Evolutionary conservation across 306 rosid species (phyloP).

Genomic region (Cicer arietinum): DNA sequence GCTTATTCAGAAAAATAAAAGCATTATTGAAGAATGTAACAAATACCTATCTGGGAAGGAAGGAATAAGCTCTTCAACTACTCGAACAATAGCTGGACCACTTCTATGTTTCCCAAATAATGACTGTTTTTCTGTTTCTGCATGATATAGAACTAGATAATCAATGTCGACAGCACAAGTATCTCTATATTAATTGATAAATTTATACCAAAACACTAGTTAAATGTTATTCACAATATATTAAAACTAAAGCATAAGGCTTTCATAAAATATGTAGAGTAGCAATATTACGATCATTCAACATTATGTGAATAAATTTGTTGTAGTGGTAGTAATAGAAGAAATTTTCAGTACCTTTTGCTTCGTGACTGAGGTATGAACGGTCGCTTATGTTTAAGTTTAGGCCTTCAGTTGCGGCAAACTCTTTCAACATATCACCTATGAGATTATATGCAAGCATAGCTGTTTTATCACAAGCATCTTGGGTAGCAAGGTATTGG

Average conservation of each 20-base stretch:
- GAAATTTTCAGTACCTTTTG: conserved; percentile 57
- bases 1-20: conserved; percentile 26
- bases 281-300: not conserved
- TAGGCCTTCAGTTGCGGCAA: conserved; percentile 56
- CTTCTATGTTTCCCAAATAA: conserved; percentile 38
- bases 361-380: conserved; percentile 56
- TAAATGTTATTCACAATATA: conserved; percentile 3
- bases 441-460: conserved; percentile 67
- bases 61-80: conserved; percentile 57
- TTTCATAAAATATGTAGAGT: not conserved
- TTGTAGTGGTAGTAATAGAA: not conserved
- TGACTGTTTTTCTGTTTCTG: conserved; percentile 47
- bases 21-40: conserved; percentile 31
- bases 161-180: conserved; percentile 13
- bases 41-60: conserved; percentile 65
- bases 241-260: no score
- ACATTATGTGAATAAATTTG: not conserved
- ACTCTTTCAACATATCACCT: conserved; percentile 65
- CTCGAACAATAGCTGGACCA: conserved; percentile 47
- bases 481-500: conserved; percentile 70
- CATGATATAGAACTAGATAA: conserved; percentile 21
- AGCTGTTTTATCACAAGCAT: conserved; percentile 78
- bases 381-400: conserved; percentile 48
- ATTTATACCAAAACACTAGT: not conserved
- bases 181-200: not conserved